Evolutionary conservation across 441 rosid genomes (phyloP).

Genomic region (Capsella rubella): DNA sequence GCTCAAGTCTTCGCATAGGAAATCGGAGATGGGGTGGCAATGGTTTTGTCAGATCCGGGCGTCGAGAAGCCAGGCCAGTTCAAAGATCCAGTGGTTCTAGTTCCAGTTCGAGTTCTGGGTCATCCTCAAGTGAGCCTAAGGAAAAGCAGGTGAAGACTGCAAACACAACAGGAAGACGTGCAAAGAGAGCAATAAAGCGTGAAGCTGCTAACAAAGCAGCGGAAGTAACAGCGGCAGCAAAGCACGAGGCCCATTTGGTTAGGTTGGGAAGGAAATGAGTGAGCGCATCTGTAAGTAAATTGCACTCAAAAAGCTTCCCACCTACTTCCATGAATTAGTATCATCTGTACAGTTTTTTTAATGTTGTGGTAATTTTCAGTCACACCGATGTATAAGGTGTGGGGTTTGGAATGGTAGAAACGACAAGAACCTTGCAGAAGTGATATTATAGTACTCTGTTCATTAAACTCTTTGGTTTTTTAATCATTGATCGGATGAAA

Average conservation of each 20-base stretch:
- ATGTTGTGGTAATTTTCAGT: conserved; percentile 23
- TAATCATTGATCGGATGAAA: not conserved
- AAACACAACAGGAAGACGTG: conserved; percentile 70
- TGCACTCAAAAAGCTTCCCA: conserved; percentile 3
- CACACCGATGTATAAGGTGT: conserved; percentile 18
- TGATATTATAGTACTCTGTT: conserved; percentile 5
- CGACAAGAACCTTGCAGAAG: not conserved
- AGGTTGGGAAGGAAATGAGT: conserved; percentile 62
- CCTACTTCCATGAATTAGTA: conserved; percentile 12
- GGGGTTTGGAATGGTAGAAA: conserved; percentile 15
- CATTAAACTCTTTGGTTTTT: not conserved
- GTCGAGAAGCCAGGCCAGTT: conserved; percentile 85
- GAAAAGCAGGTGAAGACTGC: conserved; percentile 55
- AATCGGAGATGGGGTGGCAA: conserved; percentile 92
- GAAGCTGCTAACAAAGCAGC: conserved; percentile 86
- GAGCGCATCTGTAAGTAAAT: conserved; percentile 36
- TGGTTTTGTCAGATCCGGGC: conserved; percentile 85
- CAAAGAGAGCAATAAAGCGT: conserved; percentile 86
- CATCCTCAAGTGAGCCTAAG: conserved; percentile 58
- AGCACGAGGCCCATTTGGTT: conserved; percentile 70
- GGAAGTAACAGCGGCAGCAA: conserved; percentile 71
- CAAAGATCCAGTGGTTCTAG: conserved; percentile 54
- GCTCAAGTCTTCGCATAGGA: conserved; percentile 66
- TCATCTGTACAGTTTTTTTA: conserved; percentile 37
- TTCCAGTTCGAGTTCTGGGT: conserved; percentile 52